Evolutionary conservation across 208 protist species (phyloP).

Genomic region (Trypanosoma lewisi): DNA sequence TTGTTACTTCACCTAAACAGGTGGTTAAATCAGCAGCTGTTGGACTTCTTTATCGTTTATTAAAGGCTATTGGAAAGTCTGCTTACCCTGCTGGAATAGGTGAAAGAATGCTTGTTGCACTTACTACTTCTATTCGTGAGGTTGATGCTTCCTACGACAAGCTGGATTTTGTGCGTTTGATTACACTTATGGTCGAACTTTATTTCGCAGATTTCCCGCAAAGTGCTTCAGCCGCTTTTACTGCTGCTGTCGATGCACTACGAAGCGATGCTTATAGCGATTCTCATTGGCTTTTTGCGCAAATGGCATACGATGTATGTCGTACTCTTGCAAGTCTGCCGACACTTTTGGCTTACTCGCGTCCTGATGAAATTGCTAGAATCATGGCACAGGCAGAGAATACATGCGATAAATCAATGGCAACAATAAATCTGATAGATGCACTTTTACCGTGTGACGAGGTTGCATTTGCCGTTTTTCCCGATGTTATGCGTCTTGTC

Average conservation of each 20-base stretch:
- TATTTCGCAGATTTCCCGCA: slow-evolving; percentile 25
- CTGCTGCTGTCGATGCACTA: slow-evolving; percentile 47
- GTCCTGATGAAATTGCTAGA: slow-evolving; percentile 42
- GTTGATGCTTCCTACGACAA: slow-evolving; percentile 58
- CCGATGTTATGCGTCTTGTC: slow-evolving; percentile 48
- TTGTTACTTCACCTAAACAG: slow-evolving; percentile 27
- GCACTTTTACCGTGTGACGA: slow-evolving; percentile 40
- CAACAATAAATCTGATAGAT: slow-evolving; percentile 62
- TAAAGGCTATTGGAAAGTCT: slow-evolving; percentile 37
- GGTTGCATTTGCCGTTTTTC: slow-evolving; percentile 31
- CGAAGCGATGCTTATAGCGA: slow-evolving; percentile 73
- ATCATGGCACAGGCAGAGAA: slow-evolving; percentile 67
- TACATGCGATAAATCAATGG: slow-evolving; percentile 65
- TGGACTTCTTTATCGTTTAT: slow-evolving; percentile 39
- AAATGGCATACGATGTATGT: slow-evolving; percentile 77
- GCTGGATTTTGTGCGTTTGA: slow-evolving; percentile 33
- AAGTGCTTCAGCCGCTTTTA: slow-evolving; percentile 25
- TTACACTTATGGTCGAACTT: slow-evolving; percentile 26
- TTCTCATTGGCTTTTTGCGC: slow-evolving; percentile 53
- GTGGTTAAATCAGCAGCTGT: slow-evolving; percentile 41
- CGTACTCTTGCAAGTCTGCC: slow-evolving; percentile 31
- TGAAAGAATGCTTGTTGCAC: slow-evolving; percentile 34
- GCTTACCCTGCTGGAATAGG: slow-evolving; percentile 41
- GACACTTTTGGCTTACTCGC: slow-evolving; percentile 31
- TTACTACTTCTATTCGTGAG: slow-evolving; percentile 27